Base-by-base conservation (phyloP, 768 basidiomycete species). In the Dictyophora rubrovolvata region DNA sequence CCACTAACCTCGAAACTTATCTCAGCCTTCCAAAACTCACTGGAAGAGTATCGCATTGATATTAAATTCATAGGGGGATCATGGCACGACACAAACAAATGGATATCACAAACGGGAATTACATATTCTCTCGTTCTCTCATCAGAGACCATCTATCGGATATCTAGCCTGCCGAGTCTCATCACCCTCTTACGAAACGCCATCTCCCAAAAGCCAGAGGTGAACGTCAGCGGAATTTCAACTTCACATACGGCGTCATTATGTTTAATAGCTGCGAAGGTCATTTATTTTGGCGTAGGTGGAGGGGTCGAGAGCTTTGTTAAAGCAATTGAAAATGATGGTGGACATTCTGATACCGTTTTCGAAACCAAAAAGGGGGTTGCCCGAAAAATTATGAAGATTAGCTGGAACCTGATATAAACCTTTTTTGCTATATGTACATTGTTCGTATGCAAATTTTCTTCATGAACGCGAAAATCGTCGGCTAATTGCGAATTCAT, bases 271-370 rank as follows among this genome's bases (percentile, higher is more conserved):
- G 93, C 93, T 1, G 90, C 89, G 1, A 98, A 97, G 70, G 79
- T 92, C 14, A 71, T 97, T 18, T 97, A 97, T 69, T 97, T 98
- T 69, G 95, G 95, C 7, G 92, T 97, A 4, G 94, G 93, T 0
- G 94, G 95, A 0, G 90, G 93, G 7, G 73, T 94, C 23, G 70
- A 79, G 12, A 88, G 85, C 61, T 95, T 95, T 64, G 69, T 82
- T n/a, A 67, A 71, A 23, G 77, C 75, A 6, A 79, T 92, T 1
- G 71, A 78, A 61, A 70, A 66, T 28, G 63, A 67, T 17, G 70
- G 67, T 5, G 81, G 0, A 69, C 61, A 28, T 80, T 84, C 0
- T 11, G 75, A 79, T 63, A 79, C 74, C 1, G 79, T 92, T 0
- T 85, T 82, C 79, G 85, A 89, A 65, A 75, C 71, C 62, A 78